phyloP scores from a whole-genome alignment of 768 basidiomycete genomes.

The Kwoniella europaea region DNA sequence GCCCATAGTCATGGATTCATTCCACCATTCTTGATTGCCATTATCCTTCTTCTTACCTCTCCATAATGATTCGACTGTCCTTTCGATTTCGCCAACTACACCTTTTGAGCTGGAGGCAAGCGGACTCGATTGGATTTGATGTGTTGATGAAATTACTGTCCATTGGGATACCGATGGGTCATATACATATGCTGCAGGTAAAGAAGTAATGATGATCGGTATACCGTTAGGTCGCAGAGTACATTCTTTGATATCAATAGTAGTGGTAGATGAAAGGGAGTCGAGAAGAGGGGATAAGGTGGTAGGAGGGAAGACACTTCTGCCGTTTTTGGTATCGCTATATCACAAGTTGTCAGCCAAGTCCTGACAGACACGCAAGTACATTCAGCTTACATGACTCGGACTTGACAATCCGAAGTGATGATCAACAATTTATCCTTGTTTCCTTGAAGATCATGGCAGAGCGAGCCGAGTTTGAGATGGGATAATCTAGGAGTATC shows the following conservation, averaged over 20 bases:
- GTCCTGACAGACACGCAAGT: neutral
- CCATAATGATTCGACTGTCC: constrained; percentile 35
- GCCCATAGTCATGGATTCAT: constrained; percentile 77
- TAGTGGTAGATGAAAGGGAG: constrained; percentile 4
- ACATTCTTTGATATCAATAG: constrained; percentile 65
- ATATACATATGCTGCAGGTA: constrained; percentile 79
- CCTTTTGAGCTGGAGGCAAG: neutral
- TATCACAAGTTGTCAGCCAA: constrained; percentile 21
- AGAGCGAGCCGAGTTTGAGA: constrained; percentile 72
- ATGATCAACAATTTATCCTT: constrained; percentile 72
- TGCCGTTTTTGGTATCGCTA: constrained; percentile 77
- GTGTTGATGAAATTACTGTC: constrained; percentile 75
- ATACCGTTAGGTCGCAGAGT: constrained; percentile 77
- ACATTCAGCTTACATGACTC: neutral
- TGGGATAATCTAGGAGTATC: constrained; percentile 68
- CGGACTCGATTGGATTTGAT: constrained; percentile 79
- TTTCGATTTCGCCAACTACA: constrained; percentile 53
- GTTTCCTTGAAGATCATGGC: constrained; percentile 70
- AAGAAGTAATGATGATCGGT: constrained; percentile 76
- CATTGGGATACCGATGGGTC: constrained; percentile 71
- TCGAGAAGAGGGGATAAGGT: constrained; percentile 69
- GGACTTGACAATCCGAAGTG: constrained; percentile 66
- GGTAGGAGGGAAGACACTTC: constrained; percentile 69
- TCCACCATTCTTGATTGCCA: constrained; percentile 73
- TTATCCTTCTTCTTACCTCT: constrained; percentile 27